phyloP scores from a whole-genome alignment of 768 basidiomycete species.

The Boletus subparvulus region DNA sequence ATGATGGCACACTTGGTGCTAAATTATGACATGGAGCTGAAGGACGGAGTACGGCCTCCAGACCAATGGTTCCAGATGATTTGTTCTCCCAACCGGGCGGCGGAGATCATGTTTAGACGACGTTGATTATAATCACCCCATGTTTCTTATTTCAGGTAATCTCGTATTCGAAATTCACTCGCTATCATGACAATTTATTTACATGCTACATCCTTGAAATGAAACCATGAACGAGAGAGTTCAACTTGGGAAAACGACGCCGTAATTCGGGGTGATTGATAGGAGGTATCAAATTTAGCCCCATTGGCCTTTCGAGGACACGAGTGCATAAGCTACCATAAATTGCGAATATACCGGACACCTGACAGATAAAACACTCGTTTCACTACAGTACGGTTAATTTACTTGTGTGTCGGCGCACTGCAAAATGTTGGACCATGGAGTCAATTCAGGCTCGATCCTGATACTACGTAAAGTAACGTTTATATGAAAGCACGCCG shows the following conservation, averaged over 20 bases:
- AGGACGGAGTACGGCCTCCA: slow-evolving; percentile 36
- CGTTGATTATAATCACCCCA: slow-evolving; percentile 15
- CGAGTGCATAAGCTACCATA: too few relatives aligned
- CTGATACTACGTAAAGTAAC: neutral
- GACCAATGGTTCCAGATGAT: slow-evolving; percentile 37
- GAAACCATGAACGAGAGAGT: neutral
- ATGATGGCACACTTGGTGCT: slow-evolving; percentile 42
- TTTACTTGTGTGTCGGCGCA: neutral
- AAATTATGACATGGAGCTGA: slow-evolving; percentile 40
- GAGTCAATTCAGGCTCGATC: neutral
- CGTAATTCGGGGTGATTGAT: slow-evolving; percentile 18
- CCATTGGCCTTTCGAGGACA: neutral
- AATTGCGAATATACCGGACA: neutral
- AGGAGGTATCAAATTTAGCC: slow-evolving; percentile 14
- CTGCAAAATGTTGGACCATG: neutral
- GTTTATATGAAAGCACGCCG: neutral
- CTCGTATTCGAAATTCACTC: slow-evolving; percentile 8
- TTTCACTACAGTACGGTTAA: neutral
- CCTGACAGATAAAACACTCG: neutral
- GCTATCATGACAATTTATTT: slow-evolving; percentile 14
- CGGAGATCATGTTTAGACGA: slow-evolving; percentile 39
- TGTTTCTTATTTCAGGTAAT: slow-evolving; percentile 8
- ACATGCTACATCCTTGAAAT: neutral
- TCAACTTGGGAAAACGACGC: neutral
- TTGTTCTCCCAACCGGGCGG: slow-evolving; percentile 36